Evolutionary conservation across 495 filamentous ascomycete genomes (phyloP), one percentile per base, ranked within the genome.

Genomic region (Achaetomiella virescens): DNA sequence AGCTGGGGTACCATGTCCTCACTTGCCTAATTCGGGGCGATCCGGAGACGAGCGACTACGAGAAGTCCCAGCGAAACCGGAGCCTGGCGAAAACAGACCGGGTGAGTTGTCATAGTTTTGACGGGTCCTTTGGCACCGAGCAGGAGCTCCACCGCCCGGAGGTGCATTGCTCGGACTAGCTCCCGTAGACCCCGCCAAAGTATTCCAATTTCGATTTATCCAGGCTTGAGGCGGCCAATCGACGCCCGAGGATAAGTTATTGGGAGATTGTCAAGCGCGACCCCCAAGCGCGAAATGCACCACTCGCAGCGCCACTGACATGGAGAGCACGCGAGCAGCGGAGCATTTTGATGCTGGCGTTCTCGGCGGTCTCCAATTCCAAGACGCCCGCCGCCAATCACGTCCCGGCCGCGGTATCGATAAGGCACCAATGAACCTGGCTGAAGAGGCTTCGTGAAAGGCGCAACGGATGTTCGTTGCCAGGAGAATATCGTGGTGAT

Each of bases 151-250:
- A 42, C 50, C 49, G 24, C 24, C 41, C 25, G n/a, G 24, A 59
- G 22, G 27, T 43, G 17, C 38, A 48, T 45, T 50, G 41, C 42
- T 45, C 27, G 45, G 35, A 37, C 24, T 42, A 48, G 51, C 57
- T 59, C 57, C 57, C 57, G 51, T 54, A 25, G 43, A 63, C 50
- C 57, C 52, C 41, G 35, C 29, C 53, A 44, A 42, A 22, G 15
- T 25, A 24, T n/a, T 52, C 52, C 55, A 54, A 45, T 24, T 35
- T 31, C 14, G 53, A 51, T 53, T 60, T 42, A 54, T 49, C 33
- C 54, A 53, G n/a, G 2, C 0, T 46, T 37, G 41, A 51, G 52
- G 48, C 60, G 52, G 25, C 60, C 60, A 62, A 60, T 62, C 36
- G 36, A n/a, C 22, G 20, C 24, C 20, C 27, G 25, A 9, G 47